Base-by-base conservation (phyloP, 2,329 filamentous ascomycete species). In the Colletotrichum sp. region DNA sequence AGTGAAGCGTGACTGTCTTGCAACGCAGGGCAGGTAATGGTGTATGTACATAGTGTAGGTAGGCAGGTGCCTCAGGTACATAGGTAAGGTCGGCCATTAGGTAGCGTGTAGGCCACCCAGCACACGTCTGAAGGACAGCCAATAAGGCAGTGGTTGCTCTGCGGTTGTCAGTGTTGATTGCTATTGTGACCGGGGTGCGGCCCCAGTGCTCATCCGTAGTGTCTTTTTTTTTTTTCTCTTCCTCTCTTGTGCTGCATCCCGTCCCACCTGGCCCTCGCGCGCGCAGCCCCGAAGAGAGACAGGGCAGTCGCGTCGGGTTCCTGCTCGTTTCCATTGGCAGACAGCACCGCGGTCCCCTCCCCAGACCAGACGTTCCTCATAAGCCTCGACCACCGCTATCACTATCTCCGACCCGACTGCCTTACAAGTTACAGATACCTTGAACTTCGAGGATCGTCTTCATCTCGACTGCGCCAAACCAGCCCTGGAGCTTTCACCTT, bases 121-220 rank as follows among this genome's bases (percentile, higher is more conserved):
- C 36, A 39, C 36, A 39, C 36, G 36, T 34, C 57, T 21, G 9
- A 9, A 21, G 32, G 15, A 21, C 32, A 75, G 76, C 89, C 88
- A 90, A 90, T 90, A 71, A 83, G 28, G 79, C 52, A 6, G 16
- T 80, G 81, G 91, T 93, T 93, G 90, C 90, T 80, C 83, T 79
- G 89, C 83, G 81, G 90, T 91, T 91, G 88, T 86, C 81, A 83
- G 78, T 91, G 88, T 90, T 90, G 87, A 90, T 80, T 77, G 79
- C 76, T 74, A 68, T 77, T 68, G 49, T 69, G 55, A 66, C 72
- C 34, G 52, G 76, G 64, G 36, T 63, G 49, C 39, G 64, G 16
- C 49, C 64, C 72, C 44, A 60, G 49, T 72, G 63, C 65, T 60
- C 59, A 62, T 59, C 9, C 57, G n/a, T 36, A 36, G 34, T 36